Percentiles rank a stretch among this genome's conserved stretches.
Evolutionary conservation across 2,329 filamentous ascomycete genomes (phyloP).

Genomic region (Alternaria ethzedia): DNA sequence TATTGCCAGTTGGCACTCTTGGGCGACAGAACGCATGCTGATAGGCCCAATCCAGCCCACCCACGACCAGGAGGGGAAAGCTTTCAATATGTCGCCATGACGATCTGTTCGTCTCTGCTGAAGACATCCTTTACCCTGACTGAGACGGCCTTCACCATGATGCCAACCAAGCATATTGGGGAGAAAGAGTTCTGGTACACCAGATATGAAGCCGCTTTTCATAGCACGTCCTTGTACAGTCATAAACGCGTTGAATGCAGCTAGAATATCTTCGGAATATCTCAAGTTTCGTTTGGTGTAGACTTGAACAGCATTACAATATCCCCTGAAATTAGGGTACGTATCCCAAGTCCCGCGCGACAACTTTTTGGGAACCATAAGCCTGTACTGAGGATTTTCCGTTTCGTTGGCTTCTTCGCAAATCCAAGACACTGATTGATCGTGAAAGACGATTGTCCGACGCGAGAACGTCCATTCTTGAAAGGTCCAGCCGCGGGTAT

Average conservation of each 20-base stretch:
- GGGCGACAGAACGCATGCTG: fast-evolving
- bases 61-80: background rate
- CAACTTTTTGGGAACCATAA: background rate
- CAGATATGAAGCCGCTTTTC: background rate
- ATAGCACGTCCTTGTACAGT: background rate
- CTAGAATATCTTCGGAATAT: background rate
- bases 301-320: background rate
- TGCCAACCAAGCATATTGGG: background rate
- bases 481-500: background rate
- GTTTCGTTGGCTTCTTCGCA: fast-evolving
- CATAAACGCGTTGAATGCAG: background rate
- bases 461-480: background rate
- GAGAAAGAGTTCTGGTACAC: background rate
- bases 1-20: background rate
- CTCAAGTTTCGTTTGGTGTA: background rate
- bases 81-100: background rate
- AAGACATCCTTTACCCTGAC: no score
- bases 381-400: no score
- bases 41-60: background rate
- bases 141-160: background rate
- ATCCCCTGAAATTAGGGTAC: background rate
- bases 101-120: background rate
- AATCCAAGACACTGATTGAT: background rate
- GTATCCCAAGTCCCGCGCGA: background rate
- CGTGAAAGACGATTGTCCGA: background rate